phyloP scores from a whole-genome alignment of 345 rosid genomes.

The Angophora floribunda region DNA sequence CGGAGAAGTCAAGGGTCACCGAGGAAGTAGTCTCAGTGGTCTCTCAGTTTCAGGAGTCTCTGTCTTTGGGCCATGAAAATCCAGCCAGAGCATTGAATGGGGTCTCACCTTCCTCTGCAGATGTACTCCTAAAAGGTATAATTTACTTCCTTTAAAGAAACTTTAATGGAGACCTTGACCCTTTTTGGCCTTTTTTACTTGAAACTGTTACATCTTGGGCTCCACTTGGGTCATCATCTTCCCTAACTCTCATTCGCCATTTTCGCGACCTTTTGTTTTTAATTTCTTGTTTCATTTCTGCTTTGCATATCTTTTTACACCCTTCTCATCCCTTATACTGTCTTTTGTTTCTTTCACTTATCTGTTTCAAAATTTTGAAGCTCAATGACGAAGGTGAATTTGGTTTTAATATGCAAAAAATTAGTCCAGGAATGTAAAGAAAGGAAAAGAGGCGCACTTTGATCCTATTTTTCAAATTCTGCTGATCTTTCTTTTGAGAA shows the following conservation, averaged over 20 bases:
- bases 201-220: neutral
- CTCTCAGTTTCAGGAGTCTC: constrained; percentile 12
- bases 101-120: constrained; percentile 25
- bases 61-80: neutral
- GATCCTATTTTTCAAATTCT: neutral
- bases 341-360: neutral
- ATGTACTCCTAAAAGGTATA: constrained; percentile 60
- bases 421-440: neutral
- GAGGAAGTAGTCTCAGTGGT: constrained; percentile 26
- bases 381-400: neutral
- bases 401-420: neutral
- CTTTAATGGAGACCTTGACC: neutral
- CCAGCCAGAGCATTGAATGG: constrained; percentile 25
- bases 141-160: neutral
- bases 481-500: neutral
- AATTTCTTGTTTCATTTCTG: neutral
- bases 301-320: neutral
- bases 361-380: neutral
- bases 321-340: neutral
- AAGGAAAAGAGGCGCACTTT: neutral
- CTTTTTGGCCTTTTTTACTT: neutral
- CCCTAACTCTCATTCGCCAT: neutral
- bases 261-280: neutral
- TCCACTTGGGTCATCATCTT: neutral
- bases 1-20: constrained; percentile 61